Percentiles rank a stretch among this genome's conserved stretches.
Conservation (phyloP, 148 eudicot species). For the Chenopodium formosanum region DNA sequence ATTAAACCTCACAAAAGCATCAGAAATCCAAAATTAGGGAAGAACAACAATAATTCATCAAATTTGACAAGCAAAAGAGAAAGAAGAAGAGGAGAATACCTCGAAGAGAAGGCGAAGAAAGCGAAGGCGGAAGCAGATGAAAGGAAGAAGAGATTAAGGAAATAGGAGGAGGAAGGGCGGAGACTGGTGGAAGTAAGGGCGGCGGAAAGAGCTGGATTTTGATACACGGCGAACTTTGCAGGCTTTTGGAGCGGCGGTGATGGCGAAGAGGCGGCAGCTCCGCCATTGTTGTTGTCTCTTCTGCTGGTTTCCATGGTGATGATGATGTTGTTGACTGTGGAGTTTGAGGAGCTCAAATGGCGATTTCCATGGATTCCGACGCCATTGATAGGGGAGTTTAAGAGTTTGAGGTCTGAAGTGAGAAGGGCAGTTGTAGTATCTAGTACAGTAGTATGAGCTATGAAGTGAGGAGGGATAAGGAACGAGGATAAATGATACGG, state of each 20-base stretch:
- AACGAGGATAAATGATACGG: no score
- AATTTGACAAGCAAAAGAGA: background rate
- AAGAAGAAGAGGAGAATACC: constrained; percentile 34
- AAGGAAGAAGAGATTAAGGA: constrained; percentile 54
- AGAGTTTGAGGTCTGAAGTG: background rate
- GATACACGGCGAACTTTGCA: constrained; percentile 65
- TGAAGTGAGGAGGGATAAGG: no score
- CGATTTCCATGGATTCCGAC: background rate
- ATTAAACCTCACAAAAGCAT: background rate
- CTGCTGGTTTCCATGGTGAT: constrained; percentile 4
- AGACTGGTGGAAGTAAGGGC: constrained; percentile 73
- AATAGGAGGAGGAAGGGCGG: constrained; percentile 61
- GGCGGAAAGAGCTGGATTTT: constrained; percentile 70
- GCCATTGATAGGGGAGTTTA: background rate
- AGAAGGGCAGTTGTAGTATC: background rate
- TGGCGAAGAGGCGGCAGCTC: constrained; percentile 4
- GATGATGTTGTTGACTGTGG: background rate
- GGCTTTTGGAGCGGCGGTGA: constrained; percentile 22
- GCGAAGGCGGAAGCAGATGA: constrained; percentile 51
- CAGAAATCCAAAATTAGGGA: background rate
- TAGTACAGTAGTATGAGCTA: no score
- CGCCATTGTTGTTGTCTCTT: background rate
- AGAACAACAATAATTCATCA: background rate
- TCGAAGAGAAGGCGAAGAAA: constrained; percentile 37
- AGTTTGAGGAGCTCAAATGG: background rate